These are phyloP conservation scores for Pseudotsuga menziesii DNA, from an alignment of 75 land plant species.

Conservation along the genomic window DNA sequence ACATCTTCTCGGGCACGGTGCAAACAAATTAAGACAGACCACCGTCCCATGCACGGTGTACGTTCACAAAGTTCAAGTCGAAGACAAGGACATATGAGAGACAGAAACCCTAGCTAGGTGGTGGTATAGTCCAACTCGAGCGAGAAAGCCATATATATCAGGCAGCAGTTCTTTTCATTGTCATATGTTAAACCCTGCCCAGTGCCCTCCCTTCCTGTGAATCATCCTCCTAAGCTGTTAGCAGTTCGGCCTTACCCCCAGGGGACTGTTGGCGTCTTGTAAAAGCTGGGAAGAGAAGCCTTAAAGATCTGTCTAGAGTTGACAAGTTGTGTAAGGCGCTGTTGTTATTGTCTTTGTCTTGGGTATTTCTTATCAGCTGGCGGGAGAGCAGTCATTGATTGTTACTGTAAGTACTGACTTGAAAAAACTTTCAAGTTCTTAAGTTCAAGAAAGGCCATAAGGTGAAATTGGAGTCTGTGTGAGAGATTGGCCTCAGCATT, in stretches of 20 bases:
- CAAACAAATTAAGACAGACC: slow-evolving; percentile 1
- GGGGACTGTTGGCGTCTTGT: neutral
- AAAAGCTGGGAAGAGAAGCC: neutral
- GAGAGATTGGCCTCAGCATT: neutral
- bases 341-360: neutral
- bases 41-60: neutral
- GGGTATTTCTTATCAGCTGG: neutral
- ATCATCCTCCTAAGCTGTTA: neutral
- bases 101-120: neutral
- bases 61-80: neutral
- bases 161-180: neutral
- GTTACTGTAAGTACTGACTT: neutral
- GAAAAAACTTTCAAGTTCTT: neutral
- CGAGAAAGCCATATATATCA: neutral
- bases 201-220: neutral
- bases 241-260: neutral
- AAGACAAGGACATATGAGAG: neutral
- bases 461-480: neutral
- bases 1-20: neutral
- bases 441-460: neutral
- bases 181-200: neutral
- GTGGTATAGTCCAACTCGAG: neutral
- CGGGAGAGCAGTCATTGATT: neutral
- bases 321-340: neutral
- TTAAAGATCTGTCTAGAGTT: slow-evolving; percentile 1